Percentiles rank a stretch among this genome's conserved stretches.
phyloP scores from a whole-genome alignment of 768 basidiomycete species.

The Thelephora aurantiotincta region DNA sequence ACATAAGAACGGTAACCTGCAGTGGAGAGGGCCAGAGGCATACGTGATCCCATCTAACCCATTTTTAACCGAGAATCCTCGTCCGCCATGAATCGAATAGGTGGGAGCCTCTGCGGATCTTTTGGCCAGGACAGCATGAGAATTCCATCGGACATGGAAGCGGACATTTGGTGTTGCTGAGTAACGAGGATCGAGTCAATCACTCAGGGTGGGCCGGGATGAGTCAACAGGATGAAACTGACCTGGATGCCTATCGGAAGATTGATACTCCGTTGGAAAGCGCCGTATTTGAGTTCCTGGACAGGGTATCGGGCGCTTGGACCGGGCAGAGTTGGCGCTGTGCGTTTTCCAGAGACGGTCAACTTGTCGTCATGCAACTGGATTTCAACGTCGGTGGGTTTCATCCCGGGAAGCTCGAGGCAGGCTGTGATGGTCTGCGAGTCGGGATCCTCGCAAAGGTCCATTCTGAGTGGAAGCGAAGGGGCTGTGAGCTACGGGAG shows the following conservation, averaged over 20 bases:
- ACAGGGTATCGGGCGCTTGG: constrained; percentile 12
- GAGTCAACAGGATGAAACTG: constrained; percentile 6
- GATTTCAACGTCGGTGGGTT: constrained; percentile 20
- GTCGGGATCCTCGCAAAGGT: constrained; percentile 23
- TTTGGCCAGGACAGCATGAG: constrained; percentile 26
- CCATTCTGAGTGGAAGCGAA: constrained; percentile 16
- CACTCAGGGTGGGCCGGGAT: neutral
- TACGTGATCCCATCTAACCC: too few species aligned
- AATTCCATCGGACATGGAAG: constrained; percentile 24
- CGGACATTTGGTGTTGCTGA: constrained; percentile 24
- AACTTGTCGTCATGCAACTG: constrained; percentile 18
- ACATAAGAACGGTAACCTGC: too few species aligned
- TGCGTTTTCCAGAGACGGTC: constrained; percentile 22
- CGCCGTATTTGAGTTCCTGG: constrained; percentile 27
- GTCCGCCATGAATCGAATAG: neutral
- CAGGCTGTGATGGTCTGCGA: constrained; percentile 19
- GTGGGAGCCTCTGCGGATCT: constrained; percentile 1
- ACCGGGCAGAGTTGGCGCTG: constrained; percentile 6
- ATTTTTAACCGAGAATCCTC: too few species aligned
- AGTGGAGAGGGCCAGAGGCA: too few species aligned
- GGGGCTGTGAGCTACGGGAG: neutral
- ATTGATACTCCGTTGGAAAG: constrained; percentile 21
- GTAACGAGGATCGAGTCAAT: neutral
- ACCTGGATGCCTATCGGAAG: constrained; percentile 25
- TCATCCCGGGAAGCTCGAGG: constrained; percentile 27